phyloP scores from a whole-genome alignment of 768 basidiomycete species.

The Lactarius deliciosus region DNA sequence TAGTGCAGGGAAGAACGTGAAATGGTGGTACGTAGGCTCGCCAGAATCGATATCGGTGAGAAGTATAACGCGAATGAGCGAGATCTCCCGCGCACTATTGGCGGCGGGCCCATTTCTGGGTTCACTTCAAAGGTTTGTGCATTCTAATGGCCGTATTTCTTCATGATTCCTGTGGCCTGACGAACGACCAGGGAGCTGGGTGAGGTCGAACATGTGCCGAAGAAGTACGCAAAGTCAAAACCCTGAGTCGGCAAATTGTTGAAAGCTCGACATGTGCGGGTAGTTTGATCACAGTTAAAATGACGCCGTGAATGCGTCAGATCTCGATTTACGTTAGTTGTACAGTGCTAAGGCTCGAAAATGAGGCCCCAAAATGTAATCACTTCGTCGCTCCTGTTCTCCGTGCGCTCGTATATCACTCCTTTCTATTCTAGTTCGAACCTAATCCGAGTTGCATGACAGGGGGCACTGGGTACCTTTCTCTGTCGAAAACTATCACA shows the following conservation, averaged over 20 bases:
- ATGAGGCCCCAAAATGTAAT: no score
- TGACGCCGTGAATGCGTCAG: no score
- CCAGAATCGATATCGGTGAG: not conserved
- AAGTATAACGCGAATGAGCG: not conserved
- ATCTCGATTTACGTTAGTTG: no score
- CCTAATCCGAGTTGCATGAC: no score
- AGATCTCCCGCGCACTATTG: not conserved
- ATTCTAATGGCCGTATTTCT: not conserved
- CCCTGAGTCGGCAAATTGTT: no score
- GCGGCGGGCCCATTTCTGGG: not conserved
- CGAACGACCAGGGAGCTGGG: not conserved
- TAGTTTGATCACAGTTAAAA: no score
- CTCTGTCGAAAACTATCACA: not conserved
- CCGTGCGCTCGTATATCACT: no score
- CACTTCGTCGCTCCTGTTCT: no score
- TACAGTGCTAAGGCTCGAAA: no score
- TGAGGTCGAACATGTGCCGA: not conserved
- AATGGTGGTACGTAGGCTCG: not conserved
- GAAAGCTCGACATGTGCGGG: no score
- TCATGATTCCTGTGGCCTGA: not conserved
- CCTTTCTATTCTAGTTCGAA: no score
- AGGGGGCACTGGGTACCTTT: not conserved
- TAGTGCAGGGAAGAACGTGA: not conserved
- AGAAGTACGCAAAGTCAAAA: not conserved
- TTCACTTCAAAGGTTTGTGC: not conserved